Base-by-base conservation (phyloP, 345 rosid genomes). In the Eucalyptus cloeziana region DNA sequence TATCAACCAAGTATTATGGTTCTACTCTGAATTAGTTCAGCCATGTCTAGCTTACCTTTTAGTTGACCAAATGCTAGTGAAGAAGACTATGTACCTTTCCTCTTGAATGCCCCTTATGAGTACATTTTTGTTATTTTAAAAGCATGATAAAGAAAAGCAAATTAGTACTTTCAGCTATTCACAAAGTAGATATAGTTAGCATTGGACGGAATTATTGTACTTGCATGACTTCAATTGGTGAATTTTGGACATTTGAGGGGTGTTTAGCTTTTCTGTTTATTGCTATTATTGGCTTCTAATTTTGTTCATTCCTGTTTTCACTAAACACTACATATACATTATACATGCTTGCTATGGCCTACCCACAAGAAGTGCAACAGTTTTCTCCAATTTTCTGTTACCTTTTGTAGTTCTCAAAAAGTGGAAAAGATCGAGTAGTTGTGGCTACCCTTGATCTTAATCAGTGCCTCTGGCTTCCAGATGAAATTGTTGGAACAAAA, bases 371-470 rank as follows among this genome's bases (percentile, higher is more conserved):
- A 10, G 47, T 40, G 85, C 5, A 13, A 40, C 47, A 14, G 76
- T 15, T 43, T 60, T 88, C 90, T 86, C 58, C 51, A 13, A 12
- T 86, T 47, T 86, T 37, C 60, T 50, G 33, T 58, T 27, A 6
- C 8, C n/a, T 86, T 90, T 86, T 89, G 88, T 92, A 97, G 98
- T 96, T 91, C 89, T 91, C 92, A 86, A 93, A 90, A 86, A 91
- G 94, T 86, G 94, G 95, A 90, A 95, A 95, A 92, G 99, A 95
- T 76, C 94, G 96, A 91, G 97, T 96, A 62, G 98, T 96, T 31
- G 96, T 97, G 86, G 98, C 98, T 52, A 94, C 94, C 91, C 99
- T 97, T 89, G 99, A 97, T 94, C 93, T 97, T 90, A 97, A 95
- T 93, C 96, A 94, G 89, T 96, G 99, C 89, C 90, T 94, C 44